These are phyloP conservation scores for Trichoderma pleuroti DNA, from an alignment of 2,329 filamentous ascomycete genomes.

Conservation along the genomic window DNA sequence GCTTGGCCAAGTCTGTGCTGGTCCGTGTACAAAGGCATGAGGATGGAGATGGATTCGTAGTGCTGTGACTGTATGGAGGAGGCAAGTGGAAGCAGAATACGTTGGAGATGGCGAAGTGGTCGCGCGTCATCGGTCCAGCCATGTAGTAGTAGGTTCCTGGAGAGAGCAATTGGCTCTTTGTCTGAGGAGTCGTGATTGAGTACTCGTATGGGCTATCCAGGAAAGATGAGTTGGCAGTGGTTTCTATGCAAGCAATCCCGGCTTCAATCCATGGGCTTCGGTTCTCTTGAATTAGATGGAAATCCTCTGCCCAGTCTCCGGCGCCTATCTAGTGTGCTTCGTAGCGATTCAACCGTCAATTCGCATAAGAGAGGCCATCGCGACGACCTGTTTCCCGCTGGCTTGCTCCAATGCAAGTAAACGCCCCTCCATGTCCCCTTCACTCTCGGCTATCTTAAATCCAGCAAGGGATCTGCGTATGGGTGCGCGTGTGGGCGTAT, in stretches of 20 bases:
- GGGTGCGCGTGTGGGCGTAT: background rate
- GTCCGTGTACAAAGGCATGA: background rate
- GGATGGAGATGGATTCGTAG: background rate
- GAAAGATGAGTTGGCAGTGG: background rate
- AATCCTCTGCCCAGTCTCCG: background rate
- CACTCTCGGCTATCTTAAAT: constrained; percentile 10
- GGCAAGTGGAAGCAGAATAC: background rate
- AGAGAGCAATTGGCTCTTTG: background rate
- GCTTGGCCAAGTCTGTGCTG: background rate
- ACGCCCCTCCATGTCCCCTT: background rate
- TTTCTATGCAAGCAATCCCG: background rate
- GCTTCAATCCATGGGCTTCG: background rate
- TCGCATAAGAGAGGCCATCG: background rate
- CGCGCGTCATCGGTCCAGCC: background rate
- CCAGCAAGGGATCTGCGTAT: constrained; percentile 7
- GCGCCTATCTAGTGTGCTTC: background rate
- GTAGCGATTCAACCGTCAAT: background rate
- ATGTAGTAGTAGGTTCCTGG: background rate
- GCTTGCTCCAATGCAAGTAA: background rate
- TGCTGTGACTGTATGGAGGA: background rate
- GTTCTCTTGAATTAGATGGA: background rate
- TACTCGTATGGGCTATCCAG: background rate
- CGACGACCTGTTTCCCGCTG: background rate
- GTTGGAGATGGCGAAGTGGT: background rate
- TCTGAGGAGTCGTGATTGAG: background rate